phyloP scores from a whole-genome alignment of 2,329 filamentous ascomycete genomes.

The Claviceps humidiphila region DNA sequence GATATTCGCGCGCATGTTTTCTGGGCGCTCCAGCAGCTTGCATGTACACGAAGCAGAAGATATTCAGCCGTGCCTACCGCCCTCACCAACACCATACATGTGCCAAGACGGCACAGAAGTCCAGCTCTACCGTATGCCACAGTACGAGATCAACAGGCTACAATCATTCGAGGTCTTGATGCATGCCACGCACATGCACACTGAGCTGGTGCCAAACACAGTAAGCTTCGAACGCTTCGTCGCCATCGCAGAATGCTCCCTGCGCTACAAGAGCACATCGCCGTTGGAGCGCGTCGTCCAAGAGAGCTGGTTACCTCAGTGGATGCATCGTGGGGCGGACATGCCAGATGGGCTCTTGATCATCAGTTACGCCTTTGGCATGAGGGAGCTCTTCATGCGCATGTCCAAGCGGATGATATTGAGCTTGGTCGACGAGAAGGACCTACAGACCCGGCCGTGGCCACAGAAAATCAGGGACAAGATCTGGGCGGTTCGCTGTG shows the following conservation, averaged over 20 bases:
- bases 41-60: slow-evolving; percentile 24
- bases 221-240: slow-evolving; percentile 36
- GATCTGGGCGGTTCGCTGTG: slow-evolving; percentile 33
- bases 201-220: slow-evolving; percentile 30
- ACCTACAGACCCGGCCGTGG: slow-evolving; percentile 31
- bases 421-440: slow-evolving; percentile 29
- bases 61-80: slow-evolving; percentile 21
- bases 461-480: slow-evolving; percentile 33
- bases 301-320: slow-evolving; percentile 37
- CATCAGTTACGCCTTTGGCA: slow-evolving; percentile 40
- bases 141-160: slow-evolving; percentile 30
- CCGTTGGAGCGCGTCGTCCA: slow-evolving; percentile 38
- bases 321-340: slow-evolving; percentile 33
- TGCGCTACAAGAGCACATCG: slow-evolving; percentile 37
- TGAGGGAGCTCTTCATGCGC: slow-evolving; percentile 33
- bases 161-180: slow-evolving; percentile 32
- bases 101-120: slow-evolving; percentile 31
- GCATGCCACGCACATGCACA: slow-evolving; percentile 38
- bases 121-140: slow-evolving; percentile 39
- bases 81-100: slow-evolving; percentile 21
- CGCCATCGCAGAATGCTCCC: slow-evolving; percentile 35
- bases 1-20: slow-evolving; percentile 36
- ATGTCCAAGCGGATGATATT: slow-evolving; percentile 37
- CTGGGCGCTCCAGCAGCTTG: slow-evolving; percentile 16
- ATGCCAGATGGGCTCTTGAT: slow-evolving; percentile 36